phyloP scores from a whole-genome alignment of 2,329 filamentous ascomycete species.

The Talaromyces sp. region DNA sequence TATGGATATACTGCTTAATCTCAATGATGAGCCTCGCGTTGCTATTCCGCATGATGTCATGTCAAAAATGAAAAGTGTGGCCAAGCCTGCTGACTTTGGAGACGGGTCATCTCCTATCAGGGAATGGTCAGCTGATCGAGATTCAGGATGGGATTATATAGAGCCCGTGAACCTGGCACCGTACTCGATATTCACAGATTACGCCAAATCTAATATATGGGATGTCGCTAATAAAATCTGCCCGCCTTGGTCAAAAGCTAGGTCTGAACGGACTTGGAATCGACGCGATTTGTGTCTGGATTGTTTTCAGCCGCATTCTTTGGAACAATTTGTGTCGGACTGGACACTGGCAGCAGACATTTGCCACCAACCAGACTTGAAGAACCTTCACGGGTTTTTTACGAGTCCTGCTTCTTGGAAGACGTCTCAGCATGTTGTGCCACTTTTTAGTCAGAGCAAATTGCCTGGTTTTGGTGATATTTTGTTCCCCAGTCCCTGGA shows the following conservation, averaged over 20 bases:
- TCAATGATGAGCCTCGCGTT: slow-evolving; percentile 56
- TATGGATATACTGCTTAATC: slow-evolving; percentile 58
- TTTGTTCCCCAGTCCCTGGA: slow-evolving; percentile 61
- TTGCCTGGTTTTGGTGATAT: slow-evolving; percentile 70
- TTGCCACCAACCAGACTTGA: slow-evolving; percentile 72
- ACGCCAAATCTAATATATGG: slow-evolving; percentile 36
- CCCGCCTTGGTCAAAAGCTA: slow-evolving; percentile 54
- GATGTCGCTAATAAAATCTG: slow-evolving; percentile 51
- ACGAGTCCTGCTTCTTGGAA: slow-evolving; percentile 58
- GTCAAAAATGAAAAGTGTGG: slow-evolving; percentile 14
- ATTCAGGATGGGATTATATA: slow-evolving; percentile 31
- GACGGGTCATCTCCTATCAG: slow-evolving; percentile 6
- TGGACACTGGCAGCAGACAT: slow-evolving; percentile 61
- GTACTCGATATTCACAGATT: slow-evolving; percentile 34
- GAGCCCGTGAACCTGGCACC: slow-evolving; percentile 27
- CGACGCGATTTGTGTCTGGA: slow-evolving; percentile 57
- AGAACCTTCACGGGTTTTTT: slow-evolving; percentile 65
- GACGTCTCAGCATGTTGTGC: slow-evolving; percentile 59
- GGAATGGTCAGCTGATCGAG: slow-evolving; percentile 34
- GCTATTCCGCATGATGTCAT: slow-evolving; percentile 47
- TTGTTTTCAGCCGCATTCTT: slow-evolving; percentile 60
- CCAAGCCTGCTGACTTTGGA: neutral
- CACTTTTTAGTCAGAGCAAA: slow-evolving; percentile 71
- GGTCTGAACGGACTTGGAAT: slow-evolving; percentile 58
- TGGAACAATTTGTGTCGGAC: slow-evolving; percentile 59